These are phyloP conservation scores for Kazachstania bromeliacearum DNA, from an alignment of 805 yeast species.

Conservation along the genomic window DNA sequence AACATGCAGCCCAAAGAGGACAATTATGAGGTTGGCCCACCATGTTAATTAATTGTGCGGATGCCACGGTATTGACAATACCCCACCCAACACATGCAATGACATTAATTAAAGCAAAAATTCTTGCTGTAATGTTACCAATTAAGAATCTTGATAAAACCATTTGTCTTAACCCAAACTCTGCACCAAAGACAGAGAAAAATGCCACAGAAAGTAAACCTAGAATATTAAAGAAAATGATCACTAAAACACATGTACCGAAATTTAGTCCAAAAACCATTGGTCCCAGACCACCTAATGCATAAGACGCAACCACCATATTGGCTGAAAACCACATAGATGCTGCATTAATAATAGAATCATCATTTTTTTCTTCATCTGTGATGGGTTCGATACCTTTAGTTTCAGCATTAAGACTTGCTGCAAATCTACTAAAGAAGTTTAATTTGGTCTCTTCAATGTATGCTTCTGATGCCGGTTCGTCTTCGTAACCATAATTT, in stretches of 20 bases:
- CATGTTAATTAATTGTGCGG: constrained; percentile 74
- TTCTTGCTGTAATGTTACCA: constrained; percentile 67
- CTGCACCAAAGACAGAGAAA: constrained; percentile 75
- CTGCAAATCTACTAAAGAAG: constrained; percentile 18
- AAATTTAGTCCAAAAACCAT: constrained; percentile 50
- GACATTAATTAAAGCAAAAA: constrained; percentile 67
- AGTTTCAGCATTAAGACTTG: constrained; percentile 38
- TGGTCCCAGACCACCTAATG: constrained; percentile 66
- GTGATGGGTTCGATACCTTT: constrained; percentile 76
- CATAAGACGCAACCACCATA: constrained; percentile 72
- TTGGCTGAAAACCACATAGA: constrained; percentile 90
- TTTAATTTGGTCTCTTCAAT: constrained; percentile 11
- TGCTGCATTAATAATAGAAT: constrained; percentile 58
- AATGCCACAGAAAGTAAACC: constrained; percentile 77
- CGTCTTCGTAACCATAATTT: constrained; percentile 4
- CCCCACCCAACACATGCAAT: constrained; percentile 93
- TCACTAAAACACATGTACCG: constrained; percentile 12
- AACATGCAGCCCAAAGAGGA: constrained; percentile 88
- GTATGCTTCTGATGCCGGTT: constrained; percentile 6
- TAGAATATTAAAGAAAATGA: constrained; percentile 25
- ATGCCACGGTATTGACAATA: constrained; percentile 81
- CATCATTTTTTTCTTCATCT: constrained; percentile 66
- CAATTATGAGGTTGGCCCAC: constrained; percentile 48
- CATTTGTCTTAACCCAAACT: constrained; percentile 82
- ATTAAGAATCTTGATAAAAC: constrained; percentile 65